These are phyloP conservation scores for Picea glauca DNA, from an alignment of 75 land plant genomes.

Conservation along the genomic window DNA sequence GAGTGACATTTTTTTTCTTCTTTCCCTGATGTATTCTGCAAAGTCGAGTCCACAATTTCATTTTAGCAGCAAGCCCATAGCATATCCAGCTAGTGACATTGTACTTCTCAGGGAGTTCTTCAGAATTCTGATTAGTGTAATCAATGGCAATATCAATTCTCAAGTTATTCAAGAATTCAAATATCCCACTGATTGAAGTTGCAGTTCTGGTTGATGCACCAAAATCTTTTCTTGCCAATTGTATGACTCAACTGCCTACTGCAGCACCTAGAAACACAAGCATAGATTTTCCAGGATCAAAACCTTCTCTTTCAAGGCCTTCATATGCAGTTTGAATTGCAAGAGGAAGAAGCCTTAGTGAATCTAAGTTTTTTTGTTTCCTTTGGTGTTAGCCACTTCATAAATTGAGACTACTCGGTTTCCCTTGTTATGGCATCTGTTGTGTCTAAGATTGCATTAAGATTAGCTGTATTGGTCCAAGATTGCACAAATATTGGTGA, in stretches of 20 bases:
- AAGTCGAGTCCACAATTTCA: no score
- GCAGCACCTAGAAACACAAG: conserved; percentile 88
- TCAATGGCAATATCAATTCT: conserved; percentile 82
- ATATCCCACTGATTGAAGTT: conserved; percentile 70
- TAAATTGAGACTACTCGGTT: no score
- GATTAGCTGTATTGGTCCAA: no score
- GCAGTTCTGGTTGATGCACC: conserved; percentile 77
- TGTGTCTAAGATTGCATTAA: no score
- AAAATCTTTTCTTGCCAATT: conserved; percentile 72
- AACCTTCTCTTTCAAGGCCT: conserved; percentile 65
- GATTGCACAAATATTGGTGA: no score
- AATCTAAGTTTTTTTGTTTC: conserved; percentile 48
- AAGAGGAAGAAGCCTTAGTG: conserved; percentile 75
- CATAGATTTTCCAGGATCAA: conserved; percentile 70
- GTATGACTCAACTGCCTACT: conserved; percentile 61
- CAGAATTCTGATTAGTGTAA: conserved; percentile 72
- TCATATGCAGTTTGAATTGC: conserved; percentile 80
- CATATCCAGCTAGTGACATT: no score
- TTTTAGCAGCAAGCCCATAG: no score
- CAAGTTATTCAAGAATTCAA: conserved; percentile 61
- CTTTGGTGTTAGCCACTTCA: no score
- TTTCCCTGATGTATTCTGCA: no score
- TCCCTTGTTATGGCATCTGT: no score
- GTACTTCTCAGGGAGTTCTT: not conserved
- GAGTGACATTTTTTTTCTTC: no score